These are phyloP conservation scores for Phaeomoniella chlamydospora DNA, from an alignment of 2,329 filamentous ascomycete genomes.

Conservation along the genomic window DNA sequence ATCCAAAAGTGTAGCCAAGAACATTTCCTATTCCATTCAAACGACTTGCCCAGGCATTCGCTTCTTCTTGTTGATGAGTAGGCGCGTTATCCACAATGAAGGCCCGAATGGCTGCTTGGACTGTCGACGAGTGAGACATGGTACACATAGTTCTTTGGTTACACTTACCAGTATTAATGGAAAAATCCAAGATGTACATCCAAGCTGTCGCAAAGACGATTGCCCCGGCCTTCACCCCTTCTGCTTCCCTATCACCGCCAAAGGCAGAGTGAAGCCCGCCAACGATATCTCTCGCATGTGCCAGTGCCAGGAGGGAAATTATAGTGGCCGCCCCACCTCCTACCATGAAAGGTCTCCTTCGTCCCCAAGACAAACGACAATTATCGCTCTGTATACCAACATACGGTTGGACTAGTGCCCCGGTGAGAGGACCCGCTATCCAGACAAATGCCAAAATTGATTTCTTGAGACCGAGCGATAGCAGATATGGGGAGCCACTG, in stretches of 20 bases:
- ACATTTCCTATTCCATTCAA: slow-evolving; percentile 83
- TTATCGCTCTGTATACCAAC: slow-evolving; percentile 70
- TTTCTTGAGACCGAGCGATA: slow-evolving; percentile 71
- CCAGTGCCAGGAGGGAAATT: slow-evolving; percentile 51
- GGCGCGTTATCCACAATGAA: slow-evolving; percentile 92
- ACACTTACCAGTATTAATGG: slow-evolving; percentile 71
- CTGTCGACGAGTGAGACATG: slow-evolving; percentile 22
- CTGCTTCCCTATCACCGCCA: slow-evolving; percentile 51
- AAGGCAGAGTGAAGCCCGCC: slow-evolving; percentile 54
- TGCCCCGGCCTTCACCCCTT: slow-evolving; percentile 47
- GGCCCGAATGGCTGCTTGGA: slow-evolving; percentile 80
- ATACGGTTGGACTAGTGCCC: slow-evolving; percentile 67
- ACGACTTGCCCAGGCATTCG: slow-evolving; percentile 87
- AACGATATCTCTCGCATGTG: slow-evolving; percentile 62
- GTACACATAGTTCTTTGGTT: slow-evolving; percentile 1
- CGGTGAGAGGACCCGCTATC: slow-evolving; percentile 69
- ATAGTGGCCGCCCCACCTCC: slow-evolving; percentile 54
- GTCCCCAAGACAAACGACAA: slow-evolving; percentile 60
- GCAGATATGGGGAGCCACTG: slow-evolving; percentile 73
- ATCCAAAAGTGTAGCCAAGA: slow-evolving; percentile 75
- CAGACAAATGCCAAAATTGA: slow-evolving; percentile 70
- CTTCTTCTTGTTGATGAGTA: slow-evolving; percentile 80
- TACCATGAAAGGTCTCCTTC: slow-evolving; percentile 69
- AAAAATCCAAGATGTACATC: slow-evolving; percentile 84
- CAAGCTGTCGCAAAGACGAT: slow-evolving; percentile 72